Percentiles rank a stretch among this genome's conserved stretches.
These are phyloP conservation scores for Naganishia liquefaciens DNA, from an alignment of 1,284 basidiomycete genomes.

Conservation along the genomic window DNA sequence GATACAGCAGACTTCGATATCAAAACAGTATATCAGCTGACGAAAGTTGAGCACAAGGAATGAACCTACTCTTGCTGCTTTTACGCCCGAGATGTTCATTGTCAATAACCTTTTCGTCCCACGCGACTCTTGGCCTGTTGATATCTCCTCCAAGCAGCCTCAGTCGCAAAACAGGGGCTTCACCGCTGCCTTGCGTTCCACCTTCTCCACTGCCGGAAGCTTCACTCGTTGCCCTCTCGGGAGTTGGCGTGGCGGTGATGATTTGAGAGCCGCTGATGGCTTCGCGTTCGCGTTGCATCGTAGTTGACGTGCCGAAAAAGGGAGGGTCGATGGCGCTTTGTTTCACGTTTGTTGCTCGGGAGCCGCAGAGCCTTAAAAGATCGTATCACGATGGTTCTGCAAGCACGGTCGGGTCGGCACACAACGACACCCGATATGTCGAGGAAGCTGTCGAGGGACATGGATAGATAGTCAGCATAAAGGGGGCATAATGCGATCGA, in stretches of 20 bases:
- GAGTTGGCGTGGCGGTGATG: slow-evolving; percentile 36
- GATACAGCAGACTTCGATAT: slow-evolving; percentile 60
- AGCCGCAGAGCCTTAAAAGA: too few species aligned
- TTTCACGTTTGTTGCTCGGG: too few species aligned
- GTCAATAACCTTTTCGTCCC: slow-evolving; percentile 55
- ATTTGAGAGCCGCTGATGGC: slow-evolving; percentile 42
- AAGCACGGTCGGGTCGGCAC: too few species aligned
- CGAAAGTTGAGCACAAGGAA: neutral
- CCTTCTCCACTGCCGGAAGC: neutral
- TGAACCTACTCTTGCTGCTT: slow-evolving; percentile 56
- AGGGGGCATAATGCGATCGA: too few species aligned
- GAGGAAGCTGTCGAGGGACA: too few species aligned
- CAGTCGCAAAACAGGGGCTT: slow-evolving; percentile 41
- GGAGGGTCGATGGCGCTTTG: too few species aligned
- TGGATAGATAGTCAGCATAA: too few species aligned
- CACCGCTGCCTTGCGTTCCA: slow-evolving; percentile 19
- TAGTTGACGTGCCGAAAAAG: neutral
- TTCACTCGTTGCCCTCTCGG: slow-evolving; percentile 32
- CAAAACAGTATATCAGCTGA: neutral
- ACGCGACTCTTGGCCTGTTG: slow-evolving; percentile 49
- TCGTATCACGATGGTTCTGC: too few species aligned
- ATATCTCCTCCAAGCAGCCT: slow-evolving; percentile 49
- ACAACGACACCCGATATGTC: too few species aligned
- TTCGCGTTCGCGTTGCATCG: slow-evolving; percentile 21
- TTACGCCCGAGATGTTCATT: slow-evolving; percentile 57